Base-by-base conservation (phyloP, 148 eudicot genomes). In the Rhododendron griersonianum region DNA sequence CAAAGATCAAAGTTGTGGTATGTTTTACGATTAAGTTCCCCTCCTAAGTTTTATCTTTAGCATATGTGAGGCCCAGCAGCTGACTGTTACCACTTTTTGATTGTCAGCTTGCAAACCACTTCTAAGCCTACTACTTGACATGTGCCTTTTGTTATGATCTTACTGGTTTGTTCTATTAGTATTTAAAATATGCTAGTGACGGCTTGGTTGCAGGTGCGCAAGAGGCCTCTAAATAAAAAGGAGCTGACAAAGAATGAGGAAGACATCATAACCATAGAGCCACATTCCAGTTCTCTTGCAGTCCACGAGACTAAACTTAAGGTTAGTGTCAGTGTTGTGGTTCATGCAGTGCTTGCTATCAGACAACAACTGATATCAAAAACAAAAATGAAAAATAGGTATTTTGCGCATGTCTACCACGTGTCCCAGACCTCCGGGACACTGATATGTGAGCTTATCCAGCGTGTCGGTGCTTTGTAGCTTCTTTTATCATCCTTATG, bases 1-100 rank as follows among this genome's bases (percentile, higher is more conserved):
- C 99, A 45, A 97, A 97, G 90, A 97, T 97, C 78, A 97, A 97
- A 97, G 99, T 97, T 81, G 99, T 97, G 99, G 99, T 97, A 94
- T 86, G 98, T 39, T 47, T 21, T 79, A 14, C 79, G 67, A 51
- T 55, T 61, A 47, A 65, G 48, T 47, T 28, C 14, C 78, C 37
- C 67, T 35, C 25, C 19, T 78, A 19, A 57, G 48, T 25, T 61
- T 11, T 33, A 15, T 1, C 41, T 30, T 59, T 18, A 44, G 21
- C 35, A 57, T n/a, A 11, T 63, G 71, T 74, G 67, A 74, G 35
- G 83, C 47, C 80, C 80, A 80, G 45, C 69, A 85, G 67, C 63
- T 30, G 73, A 19, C 39, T 50, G 78, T 81, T 77, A 3, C 76
- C 30, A 53, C 19, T 83, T 21, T 55, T 73, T 78, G 87, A 13